Conservation (phyloP, 2,329 filamentous ascomycete species). For the Fusarium temperatum region DNA sequence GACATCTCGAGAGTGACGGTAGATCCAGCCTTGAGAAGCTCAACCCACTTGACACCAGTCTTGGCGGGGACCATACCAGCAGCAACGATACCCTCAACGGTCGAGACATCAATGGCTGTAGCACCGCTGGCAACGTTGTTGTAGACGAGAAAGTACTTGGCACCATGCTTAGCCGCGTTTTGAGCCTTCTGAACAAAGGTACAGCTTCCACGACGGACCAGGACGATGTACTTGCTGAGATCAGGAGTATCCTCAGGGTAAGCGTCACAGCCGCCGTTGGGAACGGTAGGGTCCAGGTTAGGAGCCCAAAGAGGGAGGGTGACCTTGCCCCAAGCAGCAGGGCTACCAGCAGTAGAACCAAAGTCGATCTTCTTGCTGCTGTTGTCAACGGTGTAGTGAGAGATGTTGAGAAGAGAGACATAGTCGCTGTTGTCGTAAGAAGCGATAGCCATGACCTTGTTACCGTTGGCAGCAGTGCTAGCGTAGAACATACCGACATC, state of each 20-base stretch:
- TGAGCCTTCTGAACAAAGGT: constrained; percentile 63
- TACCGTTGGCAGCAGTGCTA: constrained; percentile 59
- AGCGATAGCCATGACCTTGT: constrained; percentile 58
- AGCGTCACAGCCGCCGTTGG: constrained; percentile 61
- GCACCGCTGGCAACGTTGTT: constrained; percentile 54
- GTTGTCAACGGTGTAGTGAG: constrained; percentile 52
- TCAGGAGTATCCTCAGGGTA: constrained; percentile 64
- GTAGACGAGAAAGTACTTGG: constrained; percentile 69
- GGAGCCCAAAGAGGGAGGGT: constrained; percentile 60
- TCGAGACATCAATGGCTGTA: constrained; percentile 5
- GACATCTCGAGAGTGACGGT: constrained; percentile 55
- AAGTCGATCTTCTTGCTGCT: constrained; percentile 48
- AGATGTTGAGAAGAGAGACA: constrained; percentile 54
- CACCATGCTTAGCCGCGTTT: constrained; percentile 63
- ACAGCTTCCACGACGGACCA: constrained; percentile 68
- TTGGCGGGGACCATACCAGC: constrained; percentile 12
- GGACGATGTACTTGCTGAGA: constrained; percentile 64
- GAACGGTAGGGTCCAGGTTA: constrained; percentile 57
- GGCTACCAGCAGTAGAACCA: constrained; percentile 52
- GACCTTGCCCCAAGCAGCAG: constrained; percentile 54
- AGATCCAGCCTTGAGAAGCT: constrained; percentile 45
- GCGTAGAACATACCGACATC: constrained; percentile 58
- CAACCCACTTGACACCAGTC: constrained; percentile 14
- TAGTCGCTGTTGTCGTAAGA: constrained; percentile 59
- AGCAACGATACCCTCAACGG: constrained; percentile 5